Base-by-base conservation (phyloP, 495 filamentous ascomycete genomes). In the Glarea lozoyensis region DNA sequence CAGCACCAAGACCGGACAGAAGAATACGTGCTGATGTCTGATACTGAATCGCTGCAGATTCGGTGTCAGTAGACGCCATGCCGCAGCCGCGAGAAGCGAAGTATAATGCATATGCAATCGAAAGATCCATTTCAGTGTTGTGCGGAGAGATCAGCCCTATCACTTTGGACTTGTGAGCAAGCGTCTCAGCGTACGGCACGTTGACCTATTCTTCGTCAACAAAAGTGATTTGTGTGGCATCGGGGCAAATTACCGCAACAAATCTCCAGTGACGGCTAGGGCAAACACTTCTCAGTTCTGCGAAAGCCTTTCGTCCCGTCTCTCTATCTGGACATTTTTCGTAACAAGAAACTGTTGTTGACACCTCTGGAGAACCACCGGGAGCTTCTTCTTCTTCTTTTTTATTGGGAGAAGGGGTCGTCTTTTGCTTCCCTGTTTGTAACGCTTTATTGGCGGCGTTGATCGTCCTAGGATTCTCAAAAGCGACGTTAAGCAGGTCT, bases 91-190 rank as follows among this genome's bases (percentile, higher is more conserved):
- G 78, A 5, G 90, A 79, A 3, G 92, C 87, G 58, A 98, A 98
- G 64, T 95, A 97, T 34, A 97, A 72, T 0, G 92, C 92, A 40
- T 75, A 78, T 2, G 83, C 84, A 52, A 99, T 97, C n/a, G 93
- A 97, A 2, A 96, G 71, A 55, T 99, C 92, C 92, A 99, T 99
- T 60, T 96, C 93, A 0, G 92, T 97, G 53, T 94, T 88, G 60
- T 97, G 92, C 0, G 92, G 92, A 52, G 82, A 73, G 53, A 97
- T 92, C 11, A 99, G 71, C 1, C 74, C 71, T 27, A 86, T 72
- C 2, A 97, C 72, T 4, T 64, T 67, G 5, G 70, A 53, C 35
- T 87, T 79, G 53, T 94, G 86, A 2, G 70, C 65, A 33, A 81
- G 48, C 0, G 81, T 83, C 46, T 94, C 86, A 10, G 67, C 52